Base-by-base conservation (phyloP, 768 basidiomycete species). In the Leccinum uliginosum region DNA sequence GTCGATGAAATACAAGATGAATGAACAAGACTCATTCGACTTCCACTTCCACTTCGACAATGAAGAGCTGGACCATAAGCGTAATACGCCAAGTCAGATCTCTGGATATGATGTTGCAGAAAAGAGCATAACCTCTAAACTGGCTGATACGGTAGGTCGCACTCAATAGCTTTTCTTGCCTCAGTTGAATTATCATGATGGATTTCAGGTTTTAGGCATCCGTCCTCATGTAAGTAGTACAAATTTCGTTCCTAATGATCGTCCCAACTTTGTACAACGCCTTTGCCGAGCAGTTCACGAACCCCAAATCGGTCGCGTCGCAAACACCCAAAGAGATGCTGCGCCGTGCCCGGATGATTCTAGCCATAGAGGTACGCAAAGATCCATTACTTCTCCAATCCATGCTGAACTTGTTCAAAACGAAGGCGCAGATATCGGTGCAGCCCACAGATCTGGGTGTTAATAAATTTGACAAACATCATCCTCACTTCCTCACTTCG, bases 311-410 rank as follows among this genome's bases (percentile, higher is more conserved):
- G 6, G 35, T 68, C 40, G 84, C 81, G 58, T 78, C 81, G 1
- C 79, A 79, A 62, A 65, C 81, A 10, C 74, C 85, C 1, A 85
- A 91, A 54, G 87, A 91, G 53, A 69, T 90, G 24, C 80, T 93
- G 46, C 78, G 78, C 47, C 83, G 83, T 30, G 90, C 92, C 11
- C 83, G 90, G 48, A 82, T 91, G 78, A 87, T 98, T 54, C 74
- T 98, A 48, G 82, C 88, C 6, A 92, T 90, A 0, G 97, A 98
- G 69, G 80, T 98, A 15, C 91, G 91, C 32, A 95, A 91, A 67
- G 95, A 99, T 69, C 96, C 97, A 11, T 74, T 93, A 11, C 80
- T 99, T 27, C 80, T 93, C 40, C 84, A 86, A 59, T 80, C 85
- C 55, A 84, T 93, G 51, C 84, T 96, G 51, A 79, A 84, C 54